phyloP scores from a whole-genome alignment of 352 stramenopile species.

The Pythium coloratum region DNA sequence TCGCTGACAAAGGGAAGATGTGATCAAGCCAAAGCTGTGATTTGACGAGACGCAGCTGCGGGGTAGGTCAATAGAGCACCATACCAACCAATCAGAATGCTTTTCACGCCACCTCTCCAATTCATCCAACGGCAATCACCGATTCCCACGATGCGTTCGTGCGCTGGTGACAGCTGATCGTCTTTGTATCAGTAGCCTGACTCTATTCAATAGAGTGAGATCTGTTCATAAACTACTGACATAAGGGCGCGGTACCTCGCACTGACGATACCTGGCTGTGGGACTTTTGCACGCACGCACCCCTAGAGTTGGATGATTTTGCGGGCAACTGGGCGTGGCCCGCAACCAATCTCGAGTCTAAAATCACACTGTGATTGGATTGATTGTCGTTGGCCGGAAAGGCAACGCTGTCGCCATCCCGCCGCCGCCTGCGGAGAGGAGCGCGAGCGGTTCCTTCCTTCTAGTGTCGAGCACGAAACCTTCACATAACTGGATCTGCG shows the following conservation, averaged over 20 bases:
- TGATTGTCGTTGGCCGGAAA: constrained; percentile 2
- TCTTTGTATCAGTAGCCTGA: neutral
- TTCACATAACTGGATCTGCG: constrained; percentile 1
- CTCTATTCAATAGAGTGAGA: neutral
- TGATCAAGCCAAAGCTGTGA: neutral
- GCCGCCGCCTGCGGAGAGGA: neutral
- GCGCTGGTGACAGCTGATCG: neutral
- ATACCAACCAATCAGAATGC: neutral
- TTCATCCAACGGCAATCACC: constrained; percentile 1
- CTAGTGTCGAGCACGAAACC: neutral
- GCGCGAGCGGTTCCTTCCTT: neutral
- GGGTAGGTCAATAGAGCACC: neutral
- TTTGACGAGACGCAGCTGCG: constrained; percentile 2
- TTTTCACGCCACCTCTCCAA: neutral
- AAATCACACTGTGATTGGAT: neutral
- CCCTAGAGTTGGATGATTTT: neutral
- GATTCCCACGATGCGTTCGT: neutral
- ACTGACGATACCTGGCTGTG: neutral
- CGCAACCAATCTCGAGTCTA: neutral
- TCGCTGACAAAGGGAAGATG: neutral
- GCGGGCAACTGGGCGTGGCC: neutral
- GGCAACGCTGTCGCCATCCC: neutral
- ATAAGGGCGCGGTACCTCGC: neutral
- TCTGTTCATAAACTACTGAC: neutral
- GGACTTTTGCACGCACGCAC: neutral